Percentiles rank a stretch among this genome's conserved stretches.
Evolutionary conservation across 352 stramenopile genomes (phyloP).

Genomic region (Pythium oligandrum): DNA sequence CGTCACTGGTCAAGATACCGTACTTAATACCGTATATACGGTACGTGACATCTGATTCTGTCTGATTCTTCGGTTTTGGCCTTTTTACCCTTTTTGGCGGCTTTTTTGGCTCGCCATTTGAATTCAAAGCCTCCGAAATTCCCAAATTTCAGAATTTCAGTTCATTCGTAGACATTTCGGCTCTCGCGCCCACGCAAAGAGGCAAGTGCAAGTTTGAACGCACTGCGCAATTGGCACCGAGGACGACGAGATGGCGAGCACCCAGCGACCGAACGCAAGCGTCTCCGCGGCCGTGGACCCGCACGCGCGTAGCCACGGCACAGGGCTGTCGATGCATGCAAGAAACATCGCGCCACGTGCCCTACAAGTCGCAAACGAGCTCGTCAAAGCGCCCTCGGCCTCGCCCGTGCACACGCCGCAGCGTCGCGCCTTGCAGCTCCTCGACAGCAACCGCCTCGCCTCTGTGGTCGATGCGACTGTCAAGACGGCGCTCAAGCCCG

Average conservation of each 20-base stretch:
- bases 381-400: background rate
- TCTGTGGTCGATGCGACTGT: background rate
- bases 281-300: background rate
- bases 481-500: constrained; percentile 13
- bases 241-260: background rate
- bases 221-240: background rate
- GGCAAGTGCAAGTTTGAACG: constrained; percentile 11
- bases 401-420: background rate
- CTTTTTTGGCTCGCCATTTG: too few species aligned
- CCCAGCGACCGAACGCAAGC: constrained; percentile 9
- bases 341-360: constrained; percentile 4
- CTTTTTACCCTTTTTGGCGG: too few species aligned
- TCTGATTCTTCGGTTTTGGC: too few species aligned
- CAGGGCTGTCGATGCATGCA: background rate
- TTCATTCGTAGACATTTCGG: constrained; percentile 1
- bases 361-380: constrained; percentile 1
- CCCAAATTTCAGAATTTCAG: too few species aligned
- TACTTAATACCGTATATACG: background rate
- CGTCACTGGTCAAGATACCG: background rate
- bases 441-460: constrained; percentile 10
- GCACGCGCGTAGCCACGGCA: background rate
- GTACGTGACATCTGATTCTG: too few species aligned
- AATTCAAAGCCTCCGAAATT: too few species aligned
- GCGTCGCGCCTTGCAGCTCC: constrained; percentile 10
- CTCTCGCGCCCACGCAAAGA: background rate